Evolutionary conservation across 2,329 filamentous ascomycete genomes (phyloP).

Genomic region (Penicillium vulpinum): DNA sequence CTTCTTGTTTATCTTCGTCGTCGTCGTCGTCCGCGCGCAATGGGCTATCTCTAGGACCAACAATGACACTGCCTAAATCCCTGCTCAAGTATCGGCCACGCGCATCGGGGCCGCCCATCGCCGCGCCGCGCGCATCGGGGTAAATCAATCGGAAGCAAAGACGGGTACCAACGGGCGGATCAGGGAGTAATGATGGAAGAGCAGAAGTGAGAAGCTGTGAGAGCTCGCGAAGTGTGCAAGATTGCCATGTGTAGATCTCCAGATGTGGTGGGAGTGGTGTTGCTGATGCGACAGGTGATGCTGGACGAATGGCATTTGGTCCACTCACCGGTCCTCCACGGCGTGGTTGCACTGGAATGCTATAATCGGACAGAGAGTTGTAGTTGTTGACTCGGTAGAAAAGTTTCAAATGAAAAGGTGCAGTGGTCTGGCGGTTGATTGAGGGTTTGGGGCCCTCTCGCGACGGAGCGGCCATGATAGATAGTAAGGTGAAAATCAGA

Average conservation of each 20-base stretch:
- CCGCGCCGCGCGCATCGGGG: slow-evolving; percentile 62
- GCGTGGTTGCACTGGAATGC: slow-evolving; percentile 29
- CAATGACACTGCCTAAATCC: slow-evolving; percentile 78
- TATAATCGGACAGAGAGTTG: slow-evolving; percentile 55
- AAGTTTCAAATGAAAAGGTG: slow-evolving; percentile 81
- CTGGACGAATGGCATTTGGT: slow-evolving; percentile 43
- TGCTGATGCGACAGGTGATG: slow-evolving; percentile 55
- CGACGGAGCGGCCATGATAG: slow-evolving; percentile 23
- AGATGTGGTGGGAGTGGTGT: slow-evolving; percentile 65
- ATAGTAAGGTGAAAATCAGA: not conserved
- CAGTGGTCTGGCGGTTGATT: slow-evolving; percentile 68
- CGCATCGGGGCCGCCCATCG: slow-evolving; percentile 40
- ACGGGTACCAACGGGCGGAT: slow-evolving; percentile 75
- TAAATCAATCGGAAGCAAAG: slow-evolving; percentile 86
- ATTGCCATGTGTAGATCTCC: slow-evolving; percentile 82
- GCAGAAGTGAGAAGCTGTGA: slow-evolving; percentile 71
- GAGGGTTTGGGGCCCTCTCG: slow-evolving; percentile 39
- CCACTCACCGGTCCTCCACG: slow-evolving; percentile 29
- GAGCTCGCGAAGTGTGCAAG: slow-evolving; percentile 78
- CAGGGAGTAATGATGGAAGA: slow-evolving; percentile 68
- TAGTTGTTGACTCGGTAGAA: slow-evolving; percentile 77
- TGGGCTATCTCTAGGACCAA: slow-evolving; percentile 52
- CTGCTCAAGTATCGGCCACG: slow-evolving; percentile 70
- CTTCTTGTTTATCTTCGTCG: slow-evolving; percentile 42
- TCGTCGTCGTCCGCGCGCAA: slow-evolving; percentile 36